Percentiles rank a stretch among this genome's conserved stretches.
Evolutionary conservation across 2,329 filamentous ascomycete species (phyloP).

Genomic region (Fusarium setosum): DNA sequence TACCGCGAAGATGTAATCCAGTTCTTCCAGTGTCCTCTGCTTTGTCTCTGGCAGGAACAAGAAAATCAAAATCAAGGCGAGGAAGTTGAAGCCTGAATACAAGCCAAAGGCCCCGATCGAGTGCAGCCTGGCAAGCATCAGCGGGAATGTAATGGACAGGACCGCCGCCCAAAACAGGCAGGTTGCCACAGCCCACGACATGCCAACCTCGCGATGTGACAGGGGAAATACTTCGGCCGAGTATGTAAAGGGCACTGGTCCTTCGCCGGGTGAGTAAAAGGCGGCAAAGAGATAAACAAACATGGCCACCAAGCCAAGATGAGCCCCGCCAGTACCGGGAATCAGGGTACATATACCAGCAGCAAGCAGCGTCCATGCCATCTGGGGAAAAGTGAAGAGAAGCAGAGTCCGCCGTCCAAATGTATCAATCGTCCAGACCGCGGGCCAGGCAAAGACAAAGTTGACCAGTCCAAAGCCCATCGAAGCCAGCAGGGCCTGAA

Average conservation of each 20-base stretch:
- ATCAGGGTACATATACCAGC: constrained; percentile 64
- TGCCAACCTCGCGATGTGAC: constrained; percentile 77
- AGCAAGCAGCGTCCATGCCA: constrained; percentile 54
- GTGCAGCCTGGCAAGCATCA: constrained; percentile 59
- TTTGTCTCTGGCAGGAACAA: constrained; percentile 70
- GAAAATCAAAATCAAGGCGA: constrained; percentile 67
- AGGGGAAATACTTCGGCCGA: constrained; percentile 77
- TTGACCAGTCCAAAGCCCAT: constrained; percentile 69
- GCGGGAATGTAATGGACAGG: constrained; percentile 72
- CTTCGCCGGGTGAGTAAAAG: constrained; percentile 67
- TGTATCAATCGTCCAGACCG: constrained; percentile 69
- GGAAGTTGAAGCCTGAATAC: constrained; percentile 66
- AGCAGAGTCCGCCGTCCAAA: constrained; percentile 65
- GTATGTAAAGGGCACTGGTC: constrained; percentile 76
- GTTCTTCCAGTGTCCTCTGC: constrained; percentile 62
- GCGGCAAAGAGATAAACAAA: constrained; percentile 68
- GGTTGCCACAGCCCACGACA: constrained; percentile 76
- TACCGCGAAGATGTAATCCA: constrained; percentile 72
- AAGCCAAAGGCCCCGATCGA: constrained; percentile 64
- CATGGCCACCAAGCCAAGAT: constrained; percentile 61
- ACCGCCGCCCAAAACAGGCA: constrained; percentile 71
- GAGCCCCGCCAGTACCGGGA: constrained; percentile 48
- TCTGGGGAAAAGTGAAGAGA: constrained; percentile 56
- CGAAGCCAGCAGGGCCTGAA: constrained; percentile 68
- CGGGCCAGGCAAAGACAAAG: constrained; percentile 68